These are phyloP conservation scores for Acacia pycnantha DNA, from an alignment of 331 rosid genomes.

Conservation along the genomic window DNA sequence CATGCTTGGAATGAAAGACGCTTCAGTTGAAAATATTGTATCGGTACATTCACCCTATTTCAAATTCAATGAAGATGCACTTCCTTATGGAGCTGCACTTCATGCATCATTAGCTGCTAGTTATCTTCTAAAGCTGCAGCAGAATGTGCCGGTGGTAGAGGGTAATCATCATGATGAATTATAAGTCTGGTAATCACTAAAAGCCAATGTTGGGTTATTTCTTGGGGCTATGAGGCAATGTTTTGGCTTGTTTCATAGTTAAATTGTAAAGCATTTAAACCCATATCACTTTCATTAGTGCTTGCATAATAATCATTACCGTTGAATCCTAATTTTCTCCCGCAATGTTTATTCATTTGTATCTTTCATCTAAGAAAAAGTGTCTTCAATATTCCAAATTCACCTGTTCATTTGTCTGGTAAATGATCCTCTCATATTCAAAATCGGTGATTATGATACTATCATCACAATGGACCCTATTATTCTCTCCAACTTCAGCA, in stretches of 20 bases:
- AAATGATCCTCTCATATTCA: neutral
- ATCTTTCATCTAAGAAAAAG: neutral
- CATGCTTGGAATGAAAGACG: conserved; percentile 55
- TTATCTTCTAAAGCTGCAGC: conserved; percentile 46
- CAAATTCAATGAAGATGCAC: conserved; percentile 64
- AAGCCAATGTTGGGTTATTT: conserved; percentile 16
- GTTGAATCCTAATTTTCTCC: neutral
- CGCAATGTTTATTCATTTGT: neutral
- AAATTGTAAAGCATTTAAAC: conserved; percentile 27
- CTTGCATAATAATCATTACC: neutral
- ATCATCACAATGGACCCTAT: neutral
- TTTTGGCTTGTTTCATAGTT: neutral
- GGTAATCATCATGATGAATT: conserved; percentile 58
- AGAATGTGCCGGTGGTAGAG: conserved; percentile 32
- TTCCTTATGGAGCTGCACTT: conserved; percentile 78
- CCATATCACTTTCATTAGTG: neutral
- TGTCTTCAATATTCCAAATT: neutral
- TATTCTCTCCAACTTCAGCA: neutral
- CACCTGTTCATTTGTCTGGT: neutral
- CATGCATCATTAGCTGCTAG: conserved; percentile 59
- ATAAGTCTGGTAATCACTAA: conserved; percentile 26
- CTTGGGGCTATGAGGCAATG: conserved; percentile 10
- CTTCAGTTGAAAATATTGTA: conserved; percentile 37
- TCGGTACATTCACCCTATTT: conserved; percentile 49
- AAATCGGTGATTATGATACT: neutral